A percentile compares a stretch with the other conserved stretches of the same genome.
These are phyloP conservation scores for Pistacia integerrima DNA, from an alignment of 345 rosid genomes.

Conservation along the genomic window DNA sequence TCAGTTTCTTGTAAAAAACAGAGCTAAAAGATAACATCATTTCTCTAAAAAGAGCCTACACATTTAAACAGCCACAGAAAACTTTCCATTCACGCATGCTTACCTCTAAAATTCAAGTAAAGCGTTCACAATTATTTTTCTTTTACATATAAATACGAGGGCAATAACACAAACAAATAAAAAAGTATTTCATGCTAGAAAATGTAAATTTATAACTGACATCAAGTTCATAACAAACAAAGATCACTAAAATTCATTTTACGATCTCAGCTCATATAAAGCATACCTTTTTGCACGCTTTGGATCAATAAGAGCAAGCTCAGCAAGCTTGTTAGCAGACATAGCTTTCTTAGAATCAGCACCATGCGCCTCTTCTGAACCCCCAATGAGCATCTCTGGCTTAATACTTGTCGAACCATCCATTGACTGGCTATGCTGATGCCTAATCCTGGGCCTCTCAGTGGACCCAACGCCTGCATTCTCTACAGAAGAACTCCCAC, in stretches of 20 bases:
- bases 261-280: not conserved
- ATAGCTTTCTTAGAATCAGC: conserved; percentile 80
- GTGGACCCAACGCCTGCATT: conserved; percentile 38
- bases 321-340: conserved; percentile 95
- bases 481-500: conserved; percentile 27
- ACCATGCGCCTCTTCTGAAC: conserved; percentile 53
- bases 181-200: not conserved
- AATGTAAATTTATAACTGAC: not conserved
- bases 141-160: not conserved
- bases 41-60: too few species aligned
- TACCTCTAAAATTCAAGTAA: not conserved
- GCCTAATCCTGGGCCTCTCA: conserved; percentile 86
- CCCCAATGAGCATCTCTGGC: conserved; percentile 82
- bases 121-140: not conserved
- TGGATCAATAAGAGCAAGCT: conserved; percentile 95
- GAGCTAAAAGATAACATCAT: not conserved
- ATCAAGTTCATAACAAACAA: not conserved
- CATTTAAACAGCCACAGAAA: not conserved
- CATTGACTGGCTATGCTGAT: conserved; percentile 92
- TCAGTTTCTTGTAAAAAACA: too few species aligned
- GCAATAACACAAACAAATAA: not conserved
- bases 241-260: not conserved
- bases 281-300: conserved; percentile 93
- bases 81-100: not conserved
- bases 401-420: conserved; percentile 76